Conservation (phyloP, 257 asterid species). For the Ophiorrhiza pumila region DNA sequence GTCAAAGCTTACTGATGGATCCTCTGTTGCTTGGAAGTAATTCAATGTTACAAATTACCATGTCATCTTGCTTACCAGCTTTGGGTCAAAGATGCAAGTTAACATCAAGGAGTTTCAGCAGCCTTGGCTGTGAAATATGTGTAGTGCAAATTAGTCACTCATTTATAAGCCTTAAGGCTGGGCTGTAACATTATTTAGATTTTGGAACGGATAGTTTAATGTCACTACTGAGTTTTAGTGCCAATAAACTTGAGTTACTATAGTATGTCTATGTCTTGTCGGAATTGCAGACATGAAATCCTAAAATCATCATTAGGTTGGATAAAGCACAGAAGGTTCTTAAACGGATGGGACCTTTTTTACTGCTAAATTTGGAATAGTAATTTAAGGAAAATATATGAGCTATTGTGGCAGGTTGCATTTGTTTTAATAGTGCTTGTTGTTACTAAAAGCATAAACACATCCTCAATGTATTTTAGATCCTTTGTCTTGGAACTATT, state of each 20-base stretch:
- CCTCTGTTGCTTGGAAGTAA: background rate
- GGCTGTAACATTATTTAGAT: background rate
- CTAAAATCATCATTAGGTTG: background rate
- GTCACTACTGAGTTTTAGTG: background rate
- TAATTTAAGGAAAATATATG: too few species aligned
- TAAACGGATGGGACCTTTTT: too few species aligned
- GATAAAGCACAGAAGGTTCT: too few species aligned
- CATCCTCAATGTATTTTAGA: too few species aligned
- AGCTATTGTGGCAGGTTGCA: too few species aligned
- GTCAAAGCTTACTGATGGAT: background rate
- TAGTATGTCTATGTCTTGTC: background rate
- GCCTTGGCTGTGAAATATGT: background rate
- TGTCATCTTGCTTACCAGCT: background rate
- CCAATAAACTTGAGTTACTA: too few species aligned
- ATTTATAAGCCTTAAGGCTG: background rate
- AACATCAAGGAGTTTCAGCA: background rate
- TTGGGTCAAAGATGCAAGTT: too few species aligned
- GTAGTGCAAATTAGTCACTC: background rate
- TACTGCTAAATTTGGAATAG: too few species aligned
- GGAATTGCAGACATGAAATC: background rate
- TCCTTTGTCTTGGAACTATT: too few species aligned
- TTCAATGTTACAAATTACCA: background rate
- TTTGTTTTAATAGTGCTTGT: too few species aligned
- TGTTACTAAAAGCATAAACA: too few species aligned
- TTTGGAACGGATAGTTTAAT: too few species aligned